Percentiles rank a stretch among this genome's conserved stretches.
Conservation (phyloP, 768 basidiomycete genomes). For the Punctularia strigosozonata region DNA sequence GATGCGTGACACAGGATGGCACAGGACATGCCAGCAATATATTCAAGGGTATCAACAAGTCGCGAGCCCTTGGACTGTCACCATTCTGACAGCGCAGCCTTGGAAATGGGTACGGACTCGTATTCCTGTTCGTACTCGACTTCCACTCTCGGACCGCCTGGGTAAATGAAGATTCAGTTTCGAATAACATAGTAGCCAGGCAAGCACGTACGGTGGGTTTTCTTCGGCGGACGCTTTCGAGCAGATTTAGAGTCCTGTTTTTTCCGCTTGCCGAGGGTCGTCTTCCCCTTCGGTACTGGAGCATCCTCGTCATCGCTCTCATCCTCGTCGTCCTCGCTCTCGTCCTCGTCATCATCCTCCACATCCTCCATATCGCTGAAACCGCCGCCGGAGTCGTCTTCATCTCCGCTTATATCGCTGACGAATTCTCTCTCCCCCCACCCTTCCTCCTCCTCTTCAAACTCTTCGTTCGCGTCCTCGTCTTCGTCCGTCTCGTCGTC, state of each 20-base stretch:
- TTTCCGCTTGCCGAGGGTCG: neutral
- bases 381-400: slow-evolving; percentile 51
- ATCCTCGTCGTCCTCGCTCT: slow-evolving; percentile 26
- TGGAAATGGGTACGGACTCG: slow-evolving; percentile 12
- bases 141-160: slow-evolving; percentile 75
- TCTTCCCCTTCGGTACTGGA: slow-evolving; percentile 55
- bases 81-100: slow-evolving; percentile 16
- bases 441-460: slow-evolving; percentile 36
- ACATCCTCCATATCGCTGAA: slow-evolving; percentile 62
- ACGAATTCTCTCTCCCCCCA: slow-evolving; percentile 46
- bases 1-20: neutral
- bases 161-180: neutral
- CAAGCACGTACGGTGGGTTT: slow-evolving; percentile 40
- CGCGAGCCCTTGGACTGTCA: no score
- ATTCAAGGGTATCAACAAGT: no score
- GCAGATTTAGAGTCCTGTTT: slow-evolving; percentile 26
- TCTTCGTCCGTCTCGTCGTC: slow-evolving; percentile 47
- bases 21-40: neutral
- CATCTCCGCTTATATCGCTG: slow-evolving; percentile 41
- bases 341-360: slow-evolving; percentile 30
- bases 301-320: slow-evolving; percentile 27
- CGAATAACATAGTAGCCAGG: slow-evolving; percentile 1
- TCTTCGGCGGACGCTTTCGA: slow-evolving; percentile 47
- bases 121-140: slow-evolving; percentile 91
- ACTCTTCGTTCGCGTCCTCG: slow-evolving; percentile 34